Evolutionary conservation across 1,284 basidiomycete genomes (phyloP).

Genomic region (Serendipita sp.): DNA sequence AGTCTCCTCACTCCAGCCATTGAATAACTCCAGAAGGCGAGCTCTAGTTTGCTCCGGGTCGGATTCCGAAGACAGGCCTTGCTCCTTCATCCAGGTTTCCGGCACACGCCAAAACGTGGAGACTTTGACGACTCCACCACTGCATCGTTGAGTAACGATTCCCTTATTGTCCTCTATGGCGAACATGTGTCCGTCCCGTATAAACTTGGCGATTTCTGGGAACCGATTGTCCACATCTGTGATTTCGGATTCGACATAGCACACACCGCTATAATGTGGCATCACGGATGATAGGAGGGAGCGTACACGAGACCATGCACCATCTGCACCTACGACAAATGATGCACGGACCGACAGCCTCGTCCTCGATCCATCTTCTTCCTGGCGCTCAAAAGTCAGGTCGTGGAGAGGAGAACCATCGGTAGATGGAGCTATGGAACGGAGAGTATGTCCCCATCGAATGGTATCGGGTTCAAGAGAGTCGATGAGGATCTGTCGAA

Average conservation of each 20-base stretch:
- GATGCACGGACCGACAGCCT: constrained; percentile 9
- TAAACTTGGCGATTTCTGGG: constrained; percentile 18
- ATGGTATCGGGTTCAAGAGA: constrained; percentile 17
- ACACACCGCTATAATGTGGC: constrained; percentile 26
- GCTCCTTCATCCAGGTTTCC: constrained; percentile 17
- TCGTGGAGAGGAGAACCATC: constrained; percentile 10
- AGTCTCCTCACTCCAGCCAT: constrained; percentile 18
- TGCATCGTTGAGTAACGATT: constrained; percentile 24
- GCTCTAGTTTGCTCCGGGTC: background rate
- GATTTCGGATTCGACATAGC: constrained; percentile 20
- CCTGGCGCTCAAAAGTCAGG: constrained; percentile 14
- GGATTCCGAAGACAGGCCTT: constrained; percentile 2
- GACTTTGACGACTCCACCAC: constrained; percentile 21
- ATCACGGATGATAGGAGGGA: constrained; percentile 20
- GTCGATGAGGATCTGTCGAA: constrained; percentile 19
- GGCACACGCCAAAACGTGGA: constrained; percentile 20
- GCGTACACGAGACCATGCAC: constrained; percentile 29
- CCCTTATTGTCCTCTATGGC: constrained; percentile 18
- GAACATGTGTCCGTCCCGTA: constrained; percentile 22
- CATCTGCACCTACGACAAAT: constrained; percentile 33
- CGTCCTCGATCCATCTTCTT: constrained; percentile 12
- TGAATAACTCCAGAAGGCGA: constrained; percentile 16
- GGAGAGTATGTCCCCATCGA: constrained; percentile 18
- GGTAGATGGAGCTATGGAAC: constrained; percentile 9
- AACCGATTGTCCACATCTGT: constrained; percentile 14